These are phyloP conservation scores for Hericium rajendrae DNA, from an alignment of 768 basidiomycete species.

Conservation along the genomic window DNA sequence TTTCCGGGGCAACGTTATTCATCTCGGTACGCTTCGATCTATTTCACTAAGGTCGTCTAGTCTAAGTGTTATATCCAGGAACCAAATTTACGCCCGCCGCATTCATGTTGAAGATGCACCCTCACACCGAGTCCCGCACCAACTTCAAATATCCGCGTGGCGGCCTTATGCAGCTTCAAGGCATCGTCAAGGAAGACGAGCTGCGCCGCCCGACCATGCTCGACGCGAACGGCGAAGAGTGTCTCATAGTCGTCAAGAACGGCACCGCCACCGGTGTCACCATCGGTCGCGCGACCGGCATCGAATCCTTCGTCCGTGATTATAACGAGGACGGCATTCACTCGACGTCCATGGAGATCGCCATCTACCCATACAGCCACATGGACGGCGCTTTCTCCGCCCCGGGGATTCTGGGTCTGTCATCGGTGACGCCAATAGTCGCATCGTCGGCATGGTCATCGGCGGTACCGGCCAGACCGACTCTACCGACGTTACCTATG, in stretches of 20 bases:
- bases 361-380: constrained; percentile 14
- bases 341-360: constrained; percentile 13
- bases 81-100: constrained; percentile 15
- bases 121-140: constrained; percentile 11
- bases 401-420: constrained; percentile 21
- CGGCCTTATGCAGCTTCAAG: constrained; percentile 13
- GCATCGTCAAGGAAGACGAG: constrained; percentile 13
- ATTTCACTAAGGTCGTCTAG: constrained; percentile 10
- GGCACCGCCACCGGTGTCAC: constrained; percentile 17
- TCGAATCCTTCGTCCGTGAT: constrained; percentile 12
- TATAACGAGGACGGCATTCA: constrained; percentile 2
- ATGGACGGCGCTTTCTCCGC: constrained; percentile 14
- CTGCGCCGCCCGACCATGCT: constrained; percentile 15
- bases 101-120: constrained; percentile 19
- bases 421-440: constrained; percentile 14
- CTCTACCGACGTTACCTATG: constrained; percentile 16
- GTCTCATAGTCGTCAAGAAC: constrained; percentile 19
- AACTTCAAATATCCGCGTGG: constrained; percentile 15
- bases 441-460: constrained; percentile 18
- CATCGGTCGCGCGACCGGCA: constrained; percentile 17
- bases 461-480: constrained; percentile 12
- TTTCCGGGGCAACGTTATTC: constrained; percentile 20
- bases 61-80: constrained; percentile 15
- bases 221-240: constrained; percentile 15
- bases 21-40: constrained; percentile 19